Percentiles rank a stretch among this genome's conserved stretches.
Conservation (phyloP, 106 monocot species). For the Allium cepa region DNA sequence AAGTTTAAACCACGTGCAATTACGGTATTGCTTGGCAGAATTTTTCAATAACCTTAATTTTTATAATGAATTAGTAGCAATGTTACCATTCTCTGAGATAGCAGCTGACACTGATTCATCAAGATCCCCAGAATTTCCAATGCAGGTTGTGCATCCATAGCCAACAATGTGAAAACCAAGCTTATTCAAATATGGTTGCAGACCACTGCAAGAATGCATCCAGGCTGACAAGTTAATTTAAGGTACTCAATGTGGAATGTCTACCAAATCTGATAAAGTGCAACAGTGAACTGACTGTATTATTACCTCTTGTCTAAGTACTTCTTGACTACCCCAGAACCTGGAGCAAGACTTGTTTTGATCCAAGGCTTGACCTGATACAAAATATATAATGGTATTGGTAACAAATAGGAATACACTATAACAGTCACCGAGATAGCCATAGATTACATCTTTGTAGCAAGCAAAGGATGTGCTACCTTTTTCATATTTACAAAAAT, state of each 20-base stretch:
- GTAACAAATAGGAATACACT: no score
- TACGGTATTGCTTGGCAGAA: no score
- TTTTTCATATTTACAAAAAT: no score
- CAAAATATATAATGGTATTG: slow-evolving; percentile 7
- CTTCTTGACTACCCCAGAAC: slow-evolving; percentile 84
- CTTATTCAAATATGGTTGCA: slow-evolving; percentile 85
- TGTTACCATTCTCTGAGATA: slow-evolving; percentile 76
- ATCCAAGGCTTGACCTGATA: slow-evolving; percentile 92
- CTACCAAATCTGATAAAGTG: neutral
- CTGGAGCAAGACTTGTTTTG: slow-evolving; percentile 92
- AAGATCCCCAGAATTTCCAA: slow-evolving; percentile 96
- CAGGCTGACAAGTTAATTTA: neutral
- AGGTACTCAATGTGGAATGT: neutral
- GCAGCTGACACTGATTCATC: slow-evolving; percentile 81
- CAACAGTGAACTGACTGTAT: slow-evolving; percentile 4
- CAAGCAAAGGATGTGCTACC: no score
- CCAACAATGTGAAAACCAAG: slow-evolving; percentile 91
- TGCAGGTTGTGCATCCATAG: slow-evolving; percentile 97
- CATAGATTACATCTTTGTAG: no score
- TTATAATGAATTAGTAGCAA: no score
- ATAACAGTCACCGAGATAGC: no score
- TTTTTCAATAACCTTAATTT: no score
- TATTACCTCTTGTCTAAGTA: slow-evolving; percentile 79
- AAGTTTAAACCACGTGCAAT: no score
- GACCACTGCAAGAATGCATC: slow-evolving; percentile 46